A percentile compares a stretch with the other conserved stretches of the same genome.
These are phyloP conservation scores for Sordaria brevicollis DNA, from an alignment of 495 filamentous ascomycete genomes.

Conservation along the genomic window DNA sequence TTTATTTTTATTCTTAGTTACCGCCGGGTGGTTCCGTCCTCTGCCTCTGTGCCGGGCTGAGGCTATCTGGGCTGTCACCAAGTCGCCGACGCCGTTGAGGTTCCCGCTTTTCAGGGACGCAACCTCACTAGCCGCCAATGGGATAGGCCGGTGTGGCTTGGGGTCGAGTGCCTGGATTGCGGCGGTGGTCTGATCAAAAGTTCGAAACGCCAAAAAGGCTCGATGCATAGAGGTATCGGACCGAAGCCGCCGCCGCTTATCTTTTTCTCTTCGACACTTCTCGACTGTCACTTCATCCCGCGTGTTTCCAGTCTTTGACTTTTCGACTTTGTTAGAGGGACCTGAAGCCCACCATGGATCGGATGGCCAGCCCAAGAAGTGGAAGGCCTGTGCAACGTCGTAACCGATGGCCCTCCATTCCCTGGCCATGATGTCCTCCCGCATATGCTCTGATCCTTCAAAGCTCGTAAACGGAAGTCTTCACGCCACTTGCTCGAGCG, in stretches of 20 bases:
- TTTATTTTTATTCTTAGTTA: no score
- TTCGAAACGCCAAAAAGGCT: not conserved
- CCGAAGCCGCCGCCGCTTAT: not conserved
- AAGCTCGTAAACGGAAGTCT: not conserved
- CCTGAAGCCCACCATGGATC: not conserved
- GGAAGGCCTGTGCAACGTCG: not conserved
- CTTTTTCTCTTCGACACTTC: not conserved
- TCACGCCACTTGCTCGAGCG: not conserved
- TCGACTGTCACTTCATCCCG: no score
- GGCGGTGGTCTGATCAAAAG: not conserved
- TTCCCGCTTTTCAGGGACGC: not conserved
- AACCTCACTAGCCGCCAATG: not conserved
- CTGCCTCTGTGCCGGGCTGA: not conserved
- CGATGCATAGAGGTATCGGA: not conserved
- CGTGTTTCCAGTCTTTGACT: no score
- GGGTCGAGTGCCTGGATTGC: not conserved
- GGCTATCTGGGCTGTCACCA: not conserved
- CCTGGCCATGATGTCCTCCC: not conserved
- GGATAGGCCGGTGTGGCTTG: not conserved
- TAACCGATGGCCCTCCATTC: not conserved
- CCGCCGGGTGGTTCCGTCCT: not conserved
- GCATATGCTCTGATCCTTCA: not conserved
- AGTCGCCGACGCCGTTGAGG: not conserved
- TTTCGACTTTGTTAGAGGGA: no score
- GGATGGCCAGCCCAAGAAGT: not conserved